Base-by-base conservation (phyloP, 495 filamentous ascomycete species). In the Penicillium salamii region DNA sequence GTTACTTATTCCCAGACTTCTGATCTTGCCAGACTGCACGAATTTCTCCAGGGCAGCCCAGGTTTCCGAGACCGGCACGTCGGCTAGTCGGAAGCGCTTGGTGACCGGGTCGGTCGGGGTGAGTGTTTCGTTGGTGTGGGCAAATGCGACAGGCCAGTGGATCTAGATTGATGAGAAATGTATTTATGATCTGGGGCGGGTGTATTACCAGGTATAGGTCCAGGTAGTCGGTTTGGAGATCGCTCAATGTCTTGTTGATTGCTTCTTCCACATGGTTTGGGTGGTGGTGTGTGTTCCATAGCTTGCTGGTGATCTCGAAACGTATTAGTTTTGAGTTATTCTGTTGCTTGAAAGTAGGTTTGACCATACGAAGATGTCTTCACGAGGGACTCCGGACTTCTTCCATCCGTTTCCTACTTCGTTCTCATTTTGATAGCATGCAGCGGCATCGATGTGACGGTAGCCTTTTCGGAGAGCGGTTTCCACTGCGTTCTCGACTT, bases 1-100 rank as follows among this genome's bases (percentile, higher is more conserved):
- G 59, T 95, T 96, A 54, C 84, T 89, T 14, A 95, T 86, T 13
- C 90, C 90, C 55, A 96, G 91, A 33, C 81, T 84, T 45, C 80
- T 79, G 14, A 86, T 81, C 48, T 85, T 81, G 33, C 89, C 89
- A 5, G 78, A 70, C 12, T 69, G 68, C 52, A 86, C 77, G 52
- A 91, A 72, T 29, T 76, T 77, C 65, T 95, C 89, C 70, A 93
- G 76, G 35, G 77, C 81, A 37, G 75, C 75, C 90, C 90, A 96
- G 23, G 83, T 80, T 15, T 72, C 58, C 55, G 63, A 41, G 20
- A 69, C 42, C 29, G 65, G 60, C 15, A 67, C 54, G 48, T 71
- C 57, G 46, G 60, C 63, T 40, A 71, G 40, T 24, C 59, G 61
- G 58, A 68, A 71, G 21, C 68, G 58, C 47, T 71, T 61, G 5